phyloP scores from a whole-genome alignment of 768 basidiomycete species.

The Strobilomyces echinocephalus region DNA sequence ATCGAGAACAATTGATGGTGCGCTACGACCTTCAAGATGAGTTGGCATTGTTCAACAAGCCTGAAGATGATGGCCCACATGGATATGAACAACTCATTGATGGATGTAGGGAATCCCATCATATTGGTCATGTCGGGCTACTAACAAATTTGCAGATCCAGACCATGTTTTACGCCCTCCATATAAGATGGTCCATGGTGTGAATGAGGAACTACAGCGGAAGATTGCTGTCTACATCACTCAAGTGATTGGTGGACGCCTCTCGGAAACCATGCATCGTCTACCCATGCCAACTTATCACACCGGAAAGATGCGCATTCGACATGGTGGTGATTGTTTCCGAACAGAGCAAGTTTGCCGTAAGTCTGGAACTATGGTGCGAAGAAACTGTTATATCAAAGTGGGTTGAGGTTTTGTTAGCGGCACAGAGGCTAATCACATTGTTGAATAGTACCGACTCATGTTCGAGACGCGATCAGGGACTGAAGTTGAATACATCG shows the following conservation, averaged over 20 bases:
- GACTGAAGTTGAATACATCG: background rate
- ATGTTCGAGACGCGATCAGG: background rate
- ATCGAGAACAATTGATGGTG: background rate
- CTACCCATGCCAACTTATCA: background rate
- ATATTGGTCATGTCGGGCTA: no score
- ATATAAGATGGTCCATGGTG: no score
- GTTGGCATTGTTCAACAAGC: no score
- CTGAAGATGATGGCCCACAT: no score
- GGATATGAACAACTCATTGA: no score
- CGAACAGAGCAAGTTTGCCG: background rate
- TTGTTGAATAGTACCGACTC: background rate
- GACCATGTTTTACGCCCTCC: no score
- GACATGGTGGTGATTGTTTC: background rate
- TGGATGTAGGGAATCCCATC: no score
- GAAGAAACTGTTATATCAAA: background rate
- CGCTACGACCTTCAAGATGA: no score
- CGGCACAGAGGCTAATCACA: no score
- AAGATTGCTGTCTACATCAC: no score
- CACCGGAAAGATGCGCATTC: background rate
- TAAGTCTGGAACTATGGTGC: background rate
- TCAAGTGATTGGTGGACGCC: background rate
- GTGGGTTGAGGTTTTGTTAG: background rate
- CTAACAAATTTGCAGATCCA: no score
- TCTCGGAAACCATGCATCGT: background rate
- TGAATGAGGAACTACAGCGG: no score